These are phyloP conservation scores for Oehlia diaphana DNA, from an alignment of 192 early-diverging fungal genomes.

Conservation along the genomic window DNA sequence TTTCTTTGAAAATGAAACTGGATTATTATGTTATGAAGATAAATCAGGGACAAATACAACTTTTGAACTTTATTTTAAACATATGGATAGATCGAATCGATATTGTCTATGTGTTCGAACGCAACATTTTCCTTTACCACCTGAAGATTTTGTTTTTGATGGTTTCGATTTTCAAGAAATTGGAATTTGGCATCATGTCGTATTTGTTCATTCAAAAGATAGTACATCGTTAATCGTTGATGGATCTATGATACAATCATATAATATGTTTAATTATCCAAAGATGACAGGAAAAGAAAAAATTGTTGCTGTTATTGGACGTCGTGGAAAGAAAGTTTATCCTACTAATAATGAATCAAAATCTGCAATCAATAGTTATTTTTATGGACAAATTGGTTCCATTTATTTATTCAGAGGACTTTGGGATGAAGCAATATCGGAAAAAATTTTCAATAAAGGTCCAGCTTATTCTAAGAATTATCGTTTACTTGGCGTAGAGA, in stretches of 20 bases:
- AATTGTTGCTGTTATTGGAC: conserved; percentile 38
- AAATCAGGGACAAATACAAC: conserved; percentile 39
- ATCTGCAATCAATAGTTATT: conserved; percentile 33
- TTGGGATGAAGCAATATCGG: conserved; percentile 42
- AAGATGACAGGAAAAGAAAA: conserved; percentile 38
- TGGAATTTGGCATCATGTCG: conserved; percentile 44
- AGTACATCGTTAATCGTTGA: conserved; percentile 45
- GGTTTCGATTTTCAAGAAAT: conserved; percentile 43
- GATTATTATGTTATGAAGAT: conserved; percentile 44
- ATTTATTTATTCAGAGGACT: conserved; percentile 42
- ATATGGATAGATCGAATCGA: conserved; percentile 39
- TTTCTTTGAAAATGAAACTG: conserved; percentile 42
- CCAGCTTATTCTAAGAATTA: conserved; percentile 40
- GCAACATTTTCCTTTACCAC: conserved; percentile 39
- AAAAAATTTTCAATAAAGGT: conserved; percentile 41
- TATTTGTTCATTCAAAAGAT: conserved; percentile 41
- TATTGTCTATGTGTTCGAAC: conserved; percentile 45
- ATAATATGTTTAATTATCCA: conserved; percentile 43
- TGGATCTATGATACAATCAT: conserved; percentile 42
- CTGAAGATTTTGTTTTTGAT: conserved; percentile 46
- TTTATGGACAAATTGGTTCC: conserved; percentile 40
- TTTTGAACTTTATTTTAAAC: conserved; percentile 47
- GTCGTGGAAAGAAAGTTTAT: conserved; percentile 35
- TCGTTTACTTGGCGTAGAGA: conserved; percentile 37
- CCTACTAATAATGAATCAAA: not conserved